Percentiles rank a stretch among this genome's conserved stretches.
These are phyloP conservation scores for Neonectria hederae DNA, from an alignment of 2,329 filamentous ascomycete genomes.

Conservation along the genomic window DNA sequence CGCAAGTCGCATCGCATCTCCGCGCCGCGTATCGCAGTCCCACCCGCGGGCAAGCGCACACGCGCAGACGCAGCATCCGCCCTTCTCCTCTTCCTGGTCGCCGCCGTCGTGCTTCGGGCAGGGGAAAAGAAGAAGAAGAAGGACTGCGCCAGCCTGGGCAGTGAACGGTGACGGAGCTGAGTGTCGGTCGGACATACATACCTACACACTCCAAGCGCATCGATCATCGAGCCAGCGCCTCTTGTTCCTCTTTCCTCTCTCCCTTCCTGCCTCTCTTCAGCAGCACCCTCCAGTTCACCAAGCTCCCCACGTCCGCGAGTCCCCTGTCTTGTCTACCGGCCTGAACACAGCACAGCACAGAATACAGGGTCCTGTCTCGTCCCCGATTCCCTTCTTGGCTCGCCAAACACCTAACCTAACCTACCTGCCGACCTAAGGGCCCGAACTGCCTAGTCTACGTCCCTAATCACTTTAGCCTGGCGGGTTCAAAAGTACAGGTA, in stretches of 20 bases:
- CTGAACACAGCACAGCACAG: neutral
- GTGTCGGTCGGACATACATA: neutral
- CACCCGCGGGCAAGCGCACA: too few relatives aligned
- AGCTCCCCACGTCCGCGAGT: neutral
- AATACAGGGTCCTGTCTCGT: neutral
- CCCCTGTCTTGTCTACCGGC: neutral
- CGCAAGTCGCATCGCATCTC: constrained; percentile 16
- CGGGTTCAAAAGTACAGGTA: constrained; percentile 17
- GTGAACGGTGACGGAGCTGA: neutral
- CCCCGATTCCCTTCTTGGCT: neutral
- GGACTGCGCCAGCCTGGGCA: neutral
- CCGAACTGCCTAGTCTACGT: neutral
- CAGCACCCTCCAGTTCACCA: too few relatives aligned
- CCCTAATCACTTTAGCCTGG: neutral
- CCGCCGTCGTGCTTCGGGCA: neutral
- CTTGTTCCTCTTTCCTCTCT: neutral
- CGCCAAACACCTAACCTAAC: neutral
- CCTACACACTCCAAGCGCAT: neutral
- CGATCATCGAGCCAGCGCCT: neutral
- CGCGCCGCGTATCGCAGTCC: neutral
- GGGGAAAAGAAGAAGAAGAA: neutral
- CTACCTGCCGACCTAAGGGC: neutral
- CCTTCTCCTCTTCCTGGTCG: neutral
- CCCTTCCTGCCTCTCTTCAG: neutral
- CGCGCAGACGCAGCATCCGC: too few relatives aligned